Evolutionary conservation across 23 red algal species (phyloP).

Genomic region (Gracilaria gracilis): DNA sequence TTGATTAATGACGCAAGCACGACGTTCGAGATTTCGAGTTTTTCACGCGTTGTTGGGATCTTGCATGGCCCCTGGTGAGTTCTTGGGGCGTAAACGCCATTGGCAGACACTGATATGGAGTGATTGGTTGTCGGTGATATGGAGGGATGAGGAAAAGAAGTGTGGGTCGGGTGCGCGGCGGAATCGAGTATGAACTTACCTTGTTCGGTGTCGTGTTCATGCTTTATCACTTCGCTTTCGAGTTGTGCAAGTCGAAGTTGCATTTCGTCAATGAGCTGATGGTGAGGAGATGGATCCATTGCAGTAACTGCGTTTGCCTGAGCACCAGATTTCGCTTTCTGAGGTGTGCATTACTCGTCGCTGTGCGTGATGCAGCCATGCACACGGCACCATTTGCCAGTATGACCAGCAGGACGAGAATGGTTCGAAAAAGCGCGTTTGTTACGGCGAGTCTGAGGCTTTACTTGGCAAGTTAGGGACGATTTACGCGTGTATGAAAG

Average conservation of each 20-base stretch:
- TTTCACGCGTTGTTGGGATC: no score
- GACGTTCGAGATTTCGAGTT: no score
- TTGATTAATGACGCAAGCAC: no score
- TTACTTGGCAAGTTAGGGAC: no score
- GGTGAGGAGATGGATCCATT: no score
- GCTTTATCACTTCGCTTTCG: background rate
- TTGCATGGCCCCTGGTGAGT: slow-evolving; percentile 9
- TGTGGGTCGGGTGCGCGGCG: slow-evolving; percentile 25
- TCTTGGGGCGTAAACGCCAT: background rate
- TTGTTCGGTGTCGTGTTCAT: background rate
- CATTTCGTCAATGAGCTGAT: no score
- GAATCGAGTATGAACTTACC: slow-evolving; percentile 22
- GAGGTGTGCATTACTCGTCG: background rate
- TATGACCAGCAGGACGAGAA: slow-evolving; percentile 4
- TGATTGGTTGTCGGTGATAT: background rate
- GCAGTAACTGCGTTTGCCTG: background rate
- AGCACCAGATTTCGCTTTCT: background rate
- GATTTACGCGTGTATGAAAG: no score
- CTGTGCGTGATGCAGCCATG: slow-evolving; percentile 36
- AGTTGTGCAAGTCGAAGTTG: background rate
- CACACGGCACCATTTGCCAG: slow-evolving; percentile 13
- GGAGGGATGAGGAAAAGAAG: background rate
- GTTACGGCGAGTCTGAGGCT: no score
- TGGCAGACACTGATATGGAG: background rate
- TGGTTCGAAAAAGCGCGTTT: no score